Conservation (phyloP, 768 basidiomycete genomes). For the Boletellus ananiceps region DNA sequence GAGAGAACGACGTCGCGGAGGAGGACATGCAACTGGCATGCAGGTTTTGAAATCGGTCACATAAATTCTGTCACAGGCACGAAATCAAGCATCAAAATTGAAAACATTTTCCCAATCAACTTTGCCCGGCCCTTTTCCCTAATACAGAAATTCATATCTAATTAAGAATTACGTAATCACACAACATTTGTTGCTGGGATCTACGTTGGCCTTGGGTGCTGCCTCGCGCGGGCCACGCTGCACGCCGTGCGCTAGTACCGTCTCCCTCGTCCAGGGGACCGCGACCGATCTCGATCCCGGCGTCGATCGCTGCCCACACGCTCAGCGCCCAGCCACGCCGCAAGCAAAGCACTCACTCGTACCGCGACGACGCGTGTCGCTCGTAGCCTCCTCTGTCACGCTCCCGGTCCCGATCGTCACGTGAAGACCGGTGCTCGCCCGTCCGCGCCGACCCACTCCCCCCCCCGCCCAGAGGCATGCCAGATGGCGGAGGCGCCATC, state of each 20-base stretch:
- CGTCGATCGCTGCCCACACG: conserved; percentile 53
- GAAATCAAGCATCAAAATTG: conserved; percentile 26
- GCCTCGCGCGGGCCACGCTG: conserved; percentile 28
- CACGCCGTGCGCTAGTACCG: conserved; percentile 39
- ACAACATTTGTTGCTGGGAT: not conserved
- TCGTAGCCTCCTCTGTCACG: conserved; percentile 67
- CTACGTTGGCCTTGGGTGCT: not conserved
- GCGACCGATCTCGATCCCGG: conserved; percentile 67
- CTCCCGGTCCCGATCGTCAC: conserved; percentile 65
- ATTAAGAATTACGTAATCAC: conserved; percentile 19
- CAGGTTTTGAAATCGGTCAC: conserved; percentile 16
- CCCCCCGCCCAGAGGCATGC: conserved; percentile 35
- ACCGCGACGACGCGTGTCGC: conserved; percentile 62
- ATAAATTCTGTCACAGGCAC: conserved; percentile 37
- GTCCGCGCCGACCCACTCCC: conserved; percentile 37
- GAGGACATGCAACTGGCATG: conserved; percentile 22
- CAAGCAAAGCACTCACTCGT: conserved; percentile 53
- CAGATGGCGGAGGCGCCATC: conserved; percentile 47
- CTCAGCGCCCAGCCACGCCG: conserved; percentile 10
- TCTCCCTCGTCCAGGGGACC: conserved; percentile 60
- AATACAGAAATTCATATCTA: conserved; percentile 11
- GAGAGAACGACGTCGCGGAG: not conserved
- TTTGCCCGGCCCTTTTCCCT: conserved; percentile 16
- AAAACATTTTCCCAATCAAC: conserved; percentile 27
- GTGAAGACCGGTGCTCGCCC: conserved; percentile 52